Percentiles rank a stretch among this genome's conserved stretches.
Evolutionary conservation across 805 yeast species (phyloP).

Genomic region (Yarrowia yakushimensis): DNA sequence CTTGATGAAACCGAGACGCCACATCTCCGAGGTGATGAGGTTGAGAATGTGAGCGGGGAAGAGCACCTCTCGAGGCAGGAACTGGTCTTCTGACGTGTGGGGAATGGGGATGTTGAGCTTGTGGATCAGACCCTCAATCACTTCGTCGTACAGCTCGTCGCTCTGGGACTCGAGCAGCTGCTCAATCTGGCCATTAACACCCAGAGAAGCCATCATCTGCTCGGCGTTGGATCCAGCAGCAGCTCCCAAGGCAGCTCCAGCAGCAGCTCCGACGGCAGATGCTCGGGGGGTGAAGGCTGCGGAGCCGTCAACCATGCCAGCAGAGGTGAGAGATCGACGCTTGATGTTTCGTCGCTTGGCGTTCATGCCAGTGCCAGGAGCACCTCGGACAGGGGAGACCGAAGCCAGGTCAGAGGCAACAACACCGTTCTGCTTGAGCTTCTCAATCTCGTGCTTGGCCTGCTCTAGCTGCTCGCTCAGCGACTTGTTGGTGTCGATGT

Average conservation of each 20-base stretch:
- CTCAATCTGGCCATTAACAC: constrained; percentile 37
- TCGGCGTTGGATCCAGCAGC: constrained; percentile 41
- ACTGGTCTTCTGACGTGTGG: constrained; percentile 68
- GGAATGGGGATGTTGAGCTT: constrained; percentile 83
- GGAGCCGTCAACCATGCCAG: constrained; percentile 28
- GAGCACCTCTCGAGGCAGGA: constrained; percentile 83
- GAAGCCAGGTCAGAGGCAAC: constrained; percentile 32
- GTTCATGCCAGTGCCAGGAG: constrained; percentile 27
- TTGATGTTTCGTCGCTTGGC: constrained; percentile 36
- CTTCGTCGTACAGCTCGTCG: constrained; percentile 64
- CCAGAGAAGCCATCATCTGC: constrained; percentile 44
- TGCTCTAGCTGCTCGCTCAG: constrained; percentile 34
- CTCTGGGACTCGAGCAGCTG: constrained; percentile 33
- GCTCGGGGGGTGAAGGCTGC: constrained; percentile 27
- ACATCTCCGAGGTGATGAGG: constrained; percentile 91
- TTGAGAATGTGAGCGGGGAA: constrained; percentile 96
- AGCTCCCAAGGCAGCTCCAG: constrained; percentile 23
- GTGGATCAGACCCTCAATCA: constrained; percentile 78
- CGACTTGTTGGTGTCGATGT: constrained; percentile 36
- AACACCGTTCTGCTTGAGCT: constrained; percentile 32
- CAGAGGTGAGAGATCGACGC: constrained; percentile 33
- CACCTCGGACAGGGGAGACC: constrained; percentile 32
- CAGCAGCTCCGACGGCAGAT: constrained; percentile 32
- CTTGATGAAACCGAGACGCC: constrained; percentile 91
- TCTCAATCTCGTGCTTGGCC: constrained; percentile 35